Evolutionary conservation across 2,329 filamentous ascomycete genomes (phyloP).

Genomic region (Fusarium guadeloupense): DNA sequence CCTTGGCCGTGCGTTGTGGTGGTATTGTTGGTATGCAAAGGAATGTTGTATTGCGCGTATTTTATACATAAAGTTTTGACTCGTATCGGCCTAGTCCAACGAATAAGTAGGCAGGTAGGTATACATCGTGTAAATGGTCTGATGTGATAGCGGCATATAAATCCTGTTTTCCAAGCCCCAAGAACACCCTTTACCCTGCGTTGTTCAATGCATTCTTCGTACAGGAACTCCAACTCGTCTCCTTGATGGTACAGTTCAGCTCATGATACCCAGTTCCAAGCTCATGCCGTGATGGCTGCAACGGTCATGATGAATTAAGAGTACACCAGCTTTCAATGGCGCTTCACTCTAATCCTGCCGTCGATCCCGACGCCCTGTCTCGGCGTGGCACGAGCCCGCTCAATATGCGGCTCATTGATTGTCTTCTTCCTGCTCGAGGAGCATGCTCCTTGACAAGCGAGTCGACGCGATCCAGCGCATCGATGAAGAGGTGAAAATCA

Average conservation of each 20-base stretch:
- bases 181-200: conserved; percentile 1
- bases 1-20: background rate
- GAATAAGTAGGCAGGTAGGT: conserved; percentile 1
- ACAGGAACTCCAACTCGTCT: conserved; percentile 8
- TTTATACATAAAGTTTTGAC: conserved; percentile 29
- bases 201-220: conserved; percentile 11
- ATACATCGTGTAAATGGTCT: conserved; percentile 2
- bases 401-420: conserved; percentile 35
- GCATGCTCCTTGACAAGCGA: conserved; percentile 32
- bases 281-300: background rate
- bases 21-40: conserved; percentile 13
- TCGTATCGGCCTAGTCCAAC: conserved; percentile 20
- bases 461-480: conserved; percentile 40
- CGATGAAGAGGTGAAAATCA: conserved; percentile 42
- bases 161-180: conserved; percentile 4
- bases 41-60: conserved; percentile 26
- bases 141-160: conserved; percentile 5
- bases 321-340: conserved; percentile 1
- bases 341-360: conserved; percentile 5
- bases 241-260: conserved; percentile 6
- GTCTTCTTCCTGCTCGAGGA: conserved; percentile 19
- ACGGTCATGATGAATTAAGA: conserved; percentile 4
- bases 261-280: background rate
- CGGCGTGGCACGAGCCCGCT: conserved; percentile 30
- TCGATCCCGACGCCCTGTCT: conserved; percentile 22